Evolutionary conservation across 192 early-diverging fungal genomes (phyloP), one percentile per base, ranked within the genome.

Genomic region (Coemansia sp.): DNA sequence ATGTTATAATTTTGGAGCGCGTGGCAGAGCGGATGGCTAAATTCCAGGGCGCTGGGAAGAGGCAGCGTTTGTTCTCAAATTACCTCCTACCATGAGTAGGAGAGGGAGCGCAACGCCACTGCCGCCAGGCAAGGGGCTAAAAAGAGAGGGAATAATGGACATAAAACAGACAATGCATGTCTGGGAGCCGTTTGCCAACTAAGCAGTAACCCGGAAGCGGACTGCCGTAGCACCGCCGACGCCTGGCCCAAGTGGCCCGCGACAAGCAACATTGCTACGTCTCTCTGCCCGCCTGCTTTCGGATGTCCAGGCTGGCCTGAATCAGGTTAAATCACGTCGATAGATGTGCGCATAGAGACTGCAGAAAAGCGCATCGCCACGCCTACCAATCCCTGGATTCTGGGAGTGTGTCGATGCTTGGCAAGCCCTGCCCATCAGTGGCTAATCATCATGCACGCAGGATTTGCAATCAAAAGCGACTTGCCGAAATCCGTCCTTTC

Each of bases 151-250:
- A 15, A 58, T 58, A 58, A 58, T 58, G 55, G 27, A 10, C 24
- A 27, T 27, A 11, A 20, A 13, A 13, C 9, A 3, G 13, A 58
- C 55, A 58, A 58, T 58, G 55, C 55, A 5, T 24, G 10, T 51
- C 48, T 51, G 48, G 22, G 55, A 3, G 11, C 27, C 31, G 27
- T 31, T 31, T 2, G 55, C 29, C 55, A 58, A 24, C 20, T 5
- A 58, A 27, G 55, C 55, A 58, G 55, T 58, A 58, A 32, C 55
- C 5, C 31, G 55, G 55, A 58, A 58, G 55, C 29, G 10, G 27
- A 29, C 27, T 22, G 24, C 24, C 55, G 27, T 24, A 15, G 55
- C 27, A 5, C 55, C 13, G 13, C 31, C 22, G 51, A 53, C 12
- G 31, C 55, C 9, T 36, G 36, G 36, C 36, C 27, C 31, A 32